A percentile compares a stretch with the other conserved stretches of the same genome.
Evolutionary conservation across 2,329 filamentous ascomycete species (phyloP).

Genomic region (Aspergillus fijiensis): DNA sequence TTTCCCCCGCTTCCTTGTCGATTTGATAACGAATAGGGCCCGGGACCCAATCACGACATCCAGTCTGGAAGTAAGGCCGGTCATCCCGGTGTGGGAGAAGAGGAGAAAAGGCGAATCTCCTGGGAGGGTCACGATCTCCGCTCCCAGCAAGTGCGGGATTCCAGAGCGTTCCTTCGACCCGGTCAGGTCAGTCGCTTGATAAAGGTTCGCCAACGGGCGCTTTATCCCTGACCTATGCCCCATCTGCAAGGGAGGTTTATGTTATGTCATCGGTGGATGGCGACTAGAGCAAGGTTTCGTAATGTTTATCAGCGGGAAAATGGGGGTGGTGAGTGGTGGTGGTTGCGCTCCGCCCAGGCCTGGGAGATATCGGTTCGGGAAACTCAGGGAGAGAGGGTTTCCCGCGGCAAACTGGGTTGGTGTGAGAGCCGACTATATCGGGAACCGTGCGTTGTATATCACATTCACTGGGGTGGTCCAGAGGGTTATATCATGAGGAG

Average conservation of each 20-base stretch:
- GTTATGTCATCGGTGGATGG: constrained; percentile 21
- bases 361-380: constrained; percentile 29
- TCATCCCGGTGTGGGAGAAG: constrained; percentile 10
- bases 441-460: constrained; percentile 32
- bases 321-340: not conserved
- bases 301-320: constrained; percentile 36
- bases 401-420: constrained; percentile 33
- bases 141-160: not conserved
- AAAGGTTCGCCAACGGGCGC: not conserved
- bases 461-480: constrained; percentile 12
- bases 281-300: constrained; percentile 21
- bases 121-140: constrained; percentile 19
- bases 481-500: constrained; percentile 22
- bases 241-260: constrained; percentile 18
- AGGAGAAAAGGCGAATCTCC: not conserved
- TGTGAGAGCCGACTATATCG: constrained; percentile 16
- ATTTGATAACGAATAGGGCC: constrained; percentile 31
- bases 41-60: constrained; percentile 14
- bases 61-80: not conserved
- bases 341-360: not conserved
- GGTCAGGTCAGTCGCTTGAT: not conserved
- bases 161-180: not conserved
- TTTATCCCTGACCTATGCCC: not conserved
- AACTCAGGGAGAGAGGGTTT: constrained; percentile 28
- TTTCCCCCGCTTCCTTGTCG: constrained; percentile 50